A percentile compares a stretch with the other conserved stretches of the same genome.
phyloP scores from a whole-genome alignment of 1,139 yeast species.

The Suhomyces wounanorum region DNA sequence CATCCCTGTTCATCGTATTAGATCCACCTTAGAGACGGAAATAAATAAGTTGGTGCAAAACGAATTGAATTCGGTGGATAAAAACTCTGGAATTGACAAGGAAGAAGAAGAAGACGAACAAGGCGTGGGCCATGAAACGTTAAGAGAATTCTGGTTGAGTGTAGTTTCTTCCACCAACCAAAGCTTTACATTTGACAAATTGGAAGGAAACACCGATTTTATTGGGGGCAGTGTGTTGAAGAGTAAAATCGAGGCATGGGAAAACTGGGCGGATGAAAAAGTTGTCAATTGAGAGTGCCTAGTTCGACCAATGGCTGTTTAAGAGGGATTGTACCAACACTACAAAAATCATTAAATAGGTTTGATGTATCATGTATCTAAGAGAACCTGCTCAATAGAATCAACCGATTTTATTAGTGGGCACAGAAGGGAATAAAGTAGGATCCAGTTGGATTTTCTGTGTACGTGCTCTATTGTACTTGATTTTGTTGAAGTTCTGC shows the following conservation, averaged over 20 bases:
- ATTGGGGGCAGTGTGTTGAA: slow-evolving; percentile 69
- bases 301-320: not conserved
- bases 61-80: slow-evolving; percentile 21
- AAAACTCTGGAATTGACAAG: slow-evolving; percentile 38
- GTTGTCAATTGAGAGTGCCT: slow-evolving; percentile 49
- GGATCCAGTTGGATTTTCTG: slow-evolving; percentile 43
- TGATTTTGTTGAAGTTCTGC: slow-evolving; percentile 42
- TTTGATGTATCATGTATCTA: not conserved
- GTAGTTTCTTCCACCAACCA: slow-evolving; percentile 42
- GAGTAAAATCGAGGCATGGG: slow-evolving; percentile 59
- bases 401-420: slow-evolving; percentile 26
- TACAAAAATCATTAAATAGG: not conserved
- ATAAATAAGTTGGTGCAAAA: slow-evolving; percentile 56
- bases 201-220: slow-evolving; percentile 76
- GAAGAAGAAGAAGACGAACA: slow-evolving; percentile 31
- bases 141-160: slow-evolving; percentile 46
- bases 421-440: slow-evolving; percentile 59
- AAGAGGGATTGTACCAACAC: too few relatives aligned
- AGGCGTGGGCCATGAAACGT: slow-evolving; percentile 27
- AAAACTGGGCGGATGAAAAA: slow-evolving; percentile 75
- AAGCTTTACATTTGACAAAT: slow-evolving; percentile 58
- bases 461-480: slow-evolving; percentile 37
- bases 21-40: slow-evolving; percentile 60
- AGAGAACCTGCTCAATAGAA: not conserved
- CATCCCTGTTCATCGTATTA: slow-evolving; percentile 65